Conservation (phyloP, 805 yeast genomes). For the Wickerhamomyces rabaulensis region DNA sequence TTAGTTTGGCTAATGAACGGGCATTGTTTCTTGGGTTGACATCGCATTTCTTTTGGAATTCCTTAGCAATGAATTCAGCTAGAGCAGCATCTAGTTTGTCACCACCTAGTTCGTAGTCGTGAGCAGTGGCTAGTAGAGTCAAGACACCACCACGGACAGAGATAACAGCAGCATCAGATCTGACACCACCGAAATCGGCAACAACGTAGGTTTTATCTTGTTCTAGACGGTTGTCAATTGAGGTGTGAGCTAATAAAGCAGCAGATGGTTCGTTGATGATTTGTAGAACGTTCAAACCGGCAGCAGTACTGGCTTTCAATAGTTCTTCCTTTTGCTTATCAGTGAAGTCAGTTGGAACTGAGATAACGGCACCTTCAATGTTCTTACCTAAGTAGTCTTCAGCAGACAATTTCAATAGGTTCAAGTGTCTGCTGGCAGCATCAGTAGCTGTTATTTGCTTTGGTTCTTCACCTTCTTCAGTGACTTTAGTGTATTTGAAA, state of each 20-base stretch:
- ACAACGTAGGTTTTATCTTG: conserved; percentile 81
- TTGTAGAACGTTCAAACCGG: conserved; percentile 80
- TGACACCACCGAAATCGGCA: conserved; percentile 93
- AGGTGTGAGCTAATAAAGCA: conserved; percentile 77
- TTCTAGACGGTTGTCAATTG: conserved; percentile 30
- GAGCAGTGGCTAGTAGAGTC: conserved; percentile 82
- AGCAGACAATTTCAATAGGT: conserved; percentile 80
- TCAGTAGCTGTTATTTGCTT: conserved; percentile 63
- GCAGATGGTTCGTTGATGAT: conserved; percentile 89
- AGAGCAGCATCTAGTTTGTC: conserved; percentile 75
- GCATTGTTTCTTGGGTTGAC: conserved; percentile 75
- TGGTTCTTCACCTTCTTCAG: conserved; percentile 35
- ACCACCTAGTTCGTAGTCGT: conserved; percentile 83
- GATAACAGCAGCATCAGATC: conserved; percentile 93
- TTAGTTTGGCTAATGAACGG: conserved; percentile 84
- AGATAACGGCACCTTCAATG: conserved; percentile 77
- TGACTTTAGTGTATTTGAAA: conserved; percentile 44
- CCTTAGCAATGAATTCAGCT: conserved; percentile 82
- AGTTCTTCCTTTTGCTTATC: conserved; percentile 67
- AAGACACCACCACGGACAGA: conserved; percentile 91
- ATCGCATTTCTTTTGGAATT: conserved; percentile 84
- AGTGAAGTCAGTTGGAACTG: conserved; percentile 86
- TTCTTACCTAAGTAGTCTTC: conserved; percentile 83
- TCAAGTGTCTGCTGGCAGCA: conserved; percentile 77
- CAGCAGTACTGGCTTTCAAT: conserved; percentile 53